Evolutionary conservation across 352 stramenopile genomes (phyloP).

Genomic region (Globisporangium middletonii): DNA sequence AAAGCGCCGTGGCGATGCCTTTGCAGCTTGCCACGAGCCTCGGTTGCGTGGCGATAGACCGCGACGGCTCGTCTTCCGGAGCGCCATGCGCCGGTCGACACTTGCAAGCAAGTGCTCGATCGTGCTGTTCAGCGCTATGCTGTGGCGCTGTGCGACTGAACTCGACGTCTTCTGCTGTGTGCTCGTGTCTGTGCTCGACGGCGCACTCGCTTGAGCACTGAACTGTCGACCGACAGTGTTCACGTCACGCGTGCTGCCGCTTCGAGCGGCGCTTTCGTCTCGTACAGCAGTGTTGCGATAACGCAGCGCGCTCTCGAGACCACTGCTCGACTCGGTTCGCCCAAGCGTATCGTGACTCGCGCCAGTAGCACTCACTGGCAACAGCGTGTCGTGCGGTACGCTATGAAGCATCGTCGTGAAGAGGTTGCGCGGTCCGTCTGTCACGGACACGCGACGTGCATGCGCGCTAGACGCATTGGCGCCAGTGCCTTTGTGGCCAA

Average conservation of each 20-base stretch:
- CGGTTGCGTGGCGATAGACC: too few relatives aligned
- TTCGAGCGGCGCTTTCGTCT: slow-evolving; percentile 14
- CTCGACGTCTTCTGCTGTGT: background rate
- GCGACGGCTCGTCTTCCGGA: background rate
- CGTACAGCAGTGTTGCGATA: slow-evolving; percentile 34
- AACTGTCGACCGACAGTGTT: slow-evolving; percentile 21
- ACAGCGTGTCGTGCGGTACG: slow-evolving; percentile 5
- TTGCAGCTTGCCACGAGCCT: background rate
- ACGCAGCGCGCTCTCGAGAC: slow-evolving; percentile 6
- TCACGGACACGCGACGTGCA: slow-evolving; percentile 12
- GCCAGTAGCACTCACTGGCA: background rate
- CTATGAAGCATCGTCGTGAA: slow-evolving; percentile 24
- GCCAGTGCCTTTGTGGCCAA: background rate
- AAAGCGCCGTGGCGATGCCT: background rate
- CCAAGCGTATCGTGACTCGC: background rate
- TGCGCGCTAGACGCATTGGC: background rate
- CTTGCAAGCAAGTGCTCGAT: background rate
- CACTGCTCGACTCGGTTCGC: background rate
- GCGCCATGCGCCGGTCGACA: background rate
- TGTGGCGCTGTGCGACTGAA: background rate
- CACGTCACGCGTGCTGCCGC: background rate
- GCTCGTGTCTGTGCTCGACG: background rate
- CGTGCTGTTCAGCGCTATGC: background rate
- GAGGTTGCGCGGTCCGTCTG: slow-evolving; percentile 16
- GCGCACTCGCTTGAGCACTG: slow-evolving; percentile 10